These are phyloP conservation scores for Hyaloscypha bicolor DNA, from an alignment of 495 filamentous ascomycete genomes.

Conservation along the genomic window DNA sequence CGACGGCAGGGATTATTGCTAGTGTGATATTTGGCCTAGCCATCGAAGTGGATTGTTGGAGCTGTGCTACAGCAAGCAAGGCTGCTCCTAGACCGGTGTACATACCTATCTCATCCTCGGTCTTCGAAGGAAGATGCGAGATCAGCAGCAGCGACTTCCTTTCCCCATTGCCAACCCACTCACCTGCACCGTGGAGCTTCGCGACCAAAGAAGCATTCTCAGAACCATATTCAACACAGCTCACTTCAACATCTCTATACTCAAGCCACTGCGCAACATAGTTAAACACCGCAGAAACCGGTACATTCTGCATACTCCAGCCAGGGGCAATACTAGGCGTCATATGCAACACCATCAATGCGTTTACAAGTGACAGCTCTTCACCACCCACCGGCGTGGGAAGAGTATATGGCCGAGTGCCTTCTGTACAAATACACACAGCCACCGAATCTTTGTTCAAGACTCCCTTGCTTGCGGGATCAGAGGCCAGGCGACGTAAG, in stretches of 20 bases:
- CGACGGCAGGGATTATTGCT: background rate
- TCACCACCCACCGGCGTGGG: background rate
- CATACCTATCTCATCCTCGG: background rate
- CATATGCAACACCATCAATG: background rate
- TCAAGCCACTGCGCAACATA: constrained; percentile 48
- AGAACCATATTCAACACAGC: background rate
- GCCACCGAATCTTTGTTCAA: constrained; percentile 45
- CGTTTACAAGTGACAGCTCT: background rate
- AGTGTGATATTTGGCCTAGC: background rate
- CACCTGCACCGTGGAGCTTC: background rate
- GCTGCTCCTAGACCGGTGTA: background rate
- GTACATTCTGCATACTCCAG: background rate
- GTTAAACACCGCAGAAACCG: constrained; percentile 36
- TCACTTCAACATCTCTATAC: constrained; percentile 40
- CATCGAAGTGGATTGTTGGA: background rate
- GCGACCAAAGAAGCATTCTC: background rate
- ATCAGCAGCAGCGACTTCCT: background rate
- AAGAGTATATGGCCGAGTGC: constrained; percentile 23
- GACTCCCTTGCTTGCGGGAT: constrained; percentile 32
- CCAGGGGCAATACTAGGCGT: background rate
- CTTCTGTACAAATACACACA: constrained; percentile 54
- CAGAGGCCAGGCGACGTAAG: constrained; percentile 38
- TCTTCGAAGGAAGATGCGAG: background rate
- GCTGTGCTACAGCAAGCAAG: background rate
- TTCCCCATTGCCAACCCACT: background rate